Evolutionary conservation across 805 yeast genomes (phyloP).

Genomic region (Suhomyces prunicola): DNA sequence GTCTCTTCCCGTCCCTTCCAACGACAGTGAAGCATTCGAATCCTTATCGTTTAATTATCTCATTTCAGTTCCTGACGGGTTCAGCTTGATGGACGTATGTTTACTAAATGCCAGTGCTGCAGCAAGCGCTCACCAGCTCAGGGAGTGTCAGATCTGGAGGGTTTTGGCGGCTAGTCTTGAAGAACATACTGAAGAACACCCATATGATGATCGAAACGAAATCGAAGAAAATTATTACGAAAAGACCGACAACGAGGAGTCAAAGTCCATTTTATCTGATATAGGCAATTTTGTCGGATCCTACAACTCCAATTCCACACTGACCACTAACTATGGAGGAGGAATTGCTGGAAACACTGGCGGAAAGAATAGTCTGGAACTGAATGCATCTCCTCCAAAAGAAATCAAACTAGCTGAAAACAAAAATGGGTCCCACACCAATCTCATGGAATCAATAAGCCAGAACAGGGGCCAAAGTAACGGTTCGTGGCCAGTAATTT

Average conservation of each 20-base stretch:
- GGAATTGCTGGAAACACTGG: neutral
- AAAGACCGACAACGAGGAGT: slow-evolving; percentile 14
- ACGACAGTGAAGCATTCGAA: slow-evolving; percentile 44
- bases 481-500: slow-evolving; percentile 11
- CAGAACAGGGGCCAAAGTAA: slow-evolving; percentile 14
- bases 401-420: slow-evolving; percentile 9
- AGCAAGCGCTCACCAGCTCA: slow-evolving; percentile 43
- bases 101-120: slow-evolving; percentile 57
- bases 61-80: slow-evolving; percentile 45
- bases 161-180: slow-evolving; percentile 50
- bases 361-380: neutral
- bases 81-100: slow-evolving; percentile 53
- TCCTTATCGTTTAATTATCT: slow-evolving; percentile 50
- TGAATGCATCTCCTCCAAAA: slow-evolving; percentile 4
- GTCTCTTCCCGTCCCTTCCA: slow-evolving; percentile 40
- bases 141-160: slow-evolving; percentile 66
- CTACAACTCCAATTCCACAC: slow-evolving; percentile 40
- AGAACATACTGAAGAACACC: neutral
- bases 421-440: slow-evolving; percentile 17
- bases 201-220: neutral
- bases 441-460: slow-evolving; percentile 21
- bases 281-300: slow-evolving; percentile 41
- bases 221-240: neutral
- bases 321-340: slow-evolving; percentile 36
- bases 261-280: slow-evolving; percentile 33